Evolutionary conservation across 139 green algal species (phyloP), one percentile per base, ranked within the genome.

Genomic region (Trebouxia sp.): DNA sequence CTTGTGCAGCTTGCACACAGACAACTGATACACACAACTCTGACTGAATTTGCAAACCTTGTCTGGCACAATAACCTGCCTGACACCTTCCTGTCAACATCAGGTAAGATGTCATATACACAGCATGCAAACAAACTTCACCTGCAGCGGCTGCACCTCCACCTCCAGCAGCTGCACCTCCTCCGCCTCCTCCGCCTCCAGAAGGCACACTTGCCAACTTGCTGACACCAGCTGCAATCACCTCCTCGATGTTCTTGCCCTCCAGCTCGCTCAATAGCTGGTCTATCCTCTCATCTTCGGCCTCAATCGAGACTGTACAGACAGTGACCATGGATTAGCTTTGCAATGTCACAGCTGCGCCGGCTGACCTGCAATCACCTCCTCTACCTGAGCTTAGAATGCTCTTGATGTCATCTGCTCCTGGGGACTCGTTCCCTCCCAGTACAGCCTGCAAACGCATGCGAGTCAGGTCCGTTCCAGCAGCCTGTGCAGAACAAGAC

Each of bases 151-250:
- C 88, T 65, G 56, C 87, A 51, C 47, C 84, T 35, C 83, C 89
- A 55, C 69, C 81, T 47, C 53, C 79, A 70, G 30, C 75, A 43
- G 82, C 82, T 53, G 53, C 85, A 32, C 28, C 82, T 28, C 50
- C 81, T 12, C 69, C 87, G 37, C 78, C 84, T 48, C 75, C 89
- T 30, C 85, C 90, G 50, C 91, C 91, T 67, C 91, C 91, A 56
- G 84, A 70, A 41, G 88, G 90, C 48, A 95, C 91, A n/a, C 88
- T 91, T 38, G 91, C 89, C 38, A 95, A 87, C 89, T 95, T 95
- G 75, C 85, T 75, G 14, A 78, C 24, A 58, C 91, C 82, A 28
- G 65, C 50, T 9, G 72, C 62, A 55, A 87, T 83, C 39, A 92
- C 85, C 62, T 92, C 91, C 67, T 84, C 75, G n/a, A 95, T 87